Evolutionary conservation across 768 basidiomycete species (phyloP), one percentile per base, ranked within the genome.

Genomic region (Antrodiella citrinella): DNA sequence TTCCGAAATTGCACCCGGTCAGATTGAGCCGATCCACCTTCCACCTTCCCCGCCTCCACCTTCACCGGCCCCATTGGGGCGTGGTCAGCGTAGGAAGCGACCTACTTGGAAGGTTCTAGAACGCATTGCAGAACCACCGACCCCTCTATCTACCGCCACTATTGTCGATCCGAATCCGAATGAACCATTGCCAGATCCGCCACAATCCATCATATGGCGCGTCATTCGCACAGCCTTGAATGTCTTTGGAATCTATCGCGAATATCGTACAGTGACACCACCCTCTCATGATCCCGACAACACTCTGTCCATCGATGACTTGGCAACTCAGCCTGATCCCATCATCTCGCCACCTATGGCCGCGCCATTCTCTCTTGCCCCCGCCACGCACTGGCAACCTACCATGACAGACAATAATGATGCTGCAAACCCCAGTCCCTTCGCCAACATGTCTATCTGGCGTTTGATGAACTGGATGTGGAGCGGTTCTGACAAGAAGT

Each of bases 401-500:
- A n/a, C n/a, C n/a, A n/a, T n/a, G n/a, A n/a, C n/a, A n/a, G n/a
- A n/a, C n/a, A n/a, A n/a, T n/a, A n/a, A n/a, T n/a, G n/a, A n/a
- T n/a, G n/a, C n/a, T n/a, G n/a, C n/a, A n/a, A n/a, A n/a, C n/a
- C n/a, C n/a, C n/a, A n/a, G n/a, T 35, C 30, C 30, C 30, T 35
- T 35, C n/a, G 22, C 9, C 4, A 42, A 49, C 20, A 4, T n/a
- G 20, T 42, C 43, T 20, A n/a, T 20, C 12, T 24, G 7, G n/a
- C 49, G 58, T 0, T 62, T 50, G 5, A 50, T 50, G 42, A 19
- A 26, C 18, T 50, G 49, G 49, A 11, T 45, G 5, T 44, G 3
- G 7, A 23, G 15, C 5, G 49, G 49, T 15, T 44, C 49, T 4
- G 9, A 23, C 11, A 26, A 3, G 21, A 50, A 50, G 24, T 50